Conservation (phyloP, 176 grass and related monocot genomes). For the Rhynchospora pubera region DNA sequence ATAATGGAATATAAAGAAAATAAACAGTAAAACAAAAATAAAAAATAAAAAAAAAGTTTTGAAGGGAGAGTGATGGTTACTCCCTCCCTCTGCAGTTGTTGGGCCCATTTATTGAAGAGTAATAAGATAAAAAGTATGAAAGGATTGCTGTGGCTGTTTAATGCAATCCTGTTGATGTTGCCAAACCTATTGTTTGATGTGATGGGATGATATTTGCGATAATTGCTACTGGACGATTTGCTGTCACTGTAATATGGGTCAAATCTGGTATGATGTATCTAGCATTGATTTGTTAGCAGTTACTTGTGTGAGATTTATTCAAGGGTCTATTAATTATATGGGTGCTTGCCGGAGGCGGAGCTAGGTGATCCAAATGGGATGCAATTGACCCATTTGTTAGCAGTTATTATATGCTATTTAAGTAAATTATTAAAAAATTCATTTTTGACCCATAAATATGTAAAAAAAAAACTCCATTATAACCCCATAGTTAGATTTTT, state of each 20-base stretch:
- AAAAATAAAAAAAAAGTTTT: neutral
- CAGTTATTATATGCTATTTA: too few relatives aligned
- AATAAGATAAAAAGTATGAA: neutral
- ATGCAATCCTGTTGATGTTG: conserved; percentile 6
- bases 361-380: too few relatives aligned
- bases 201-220: neutral
- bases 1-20: neutral
- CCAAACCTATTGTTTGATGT: conserved; percentile 8
- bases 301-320: neutral
- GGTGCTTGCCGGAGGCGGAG: neutral
- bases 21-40: neutral
- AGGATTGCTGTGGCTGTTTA: neutral
- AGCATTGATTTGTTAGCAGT: neutral
- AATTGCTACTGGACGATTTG: neutral
- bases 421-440: too few relatives aligned
- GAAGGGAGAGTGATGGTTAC: neutral
- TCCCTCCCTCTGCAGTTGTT: neutral
- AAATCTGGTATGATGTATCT: neutral
- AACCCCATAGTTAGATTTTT: too few relatives aligned
- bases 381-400: too few relatives aligned
- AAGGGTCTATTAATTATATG: neutral
- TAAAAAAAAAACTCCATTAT: too few relatives aligned
- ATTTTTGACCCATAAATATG: too few relatives aligned
- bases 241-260: neutral
- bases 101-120: neutral